Evolutionary conservation across 306 rosid genomes (phyloP), one percentile per base, ranked within the genome.

Genomic region (Pachyrhizus erosus): DNA sequence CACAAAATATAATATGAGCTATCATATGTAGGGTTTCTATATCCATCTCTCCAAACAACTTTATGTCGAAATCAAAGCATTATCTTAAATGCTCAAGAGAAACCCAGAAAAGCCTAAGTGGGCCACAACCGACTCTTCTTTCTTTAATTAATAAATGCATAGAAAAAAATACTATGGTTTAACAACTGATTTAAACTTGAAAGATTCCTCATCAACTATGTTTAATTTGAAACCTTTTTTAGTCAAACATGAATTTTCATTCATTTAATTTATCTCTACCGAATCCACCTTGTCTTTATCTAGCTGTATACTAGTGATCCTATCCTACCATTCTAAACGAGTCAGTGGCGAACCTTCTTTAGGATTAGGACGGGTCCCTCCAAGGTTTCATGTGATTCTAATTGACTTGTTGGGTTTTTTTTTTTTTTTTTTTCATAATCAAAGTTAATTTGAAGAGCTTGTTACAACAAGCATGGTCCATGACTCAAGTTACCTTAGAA

Each of bases 11-110:
- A 27, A 31, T 60, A 70, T 52, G 23, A n/a, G n/a, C n/a, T n/a
- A n/a, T n/a, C n/a, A n/a, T 17, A 4, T 74, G 13, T 45, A 5
- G 9, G 55, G 9, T 76, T 81, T 81, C 81, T 54, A 77, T 55
- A 78, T 78, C 48, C 86, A 86, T 82, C 83, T 72, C 84, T 77
- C 76, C 81, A 54, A 54, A 52, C 83, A 70, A 69, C 39, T 66
- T 79, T 80, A 31, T 68, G 90, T 91, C 85, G 8, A 77, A 68
- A 90, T 91, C 91, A 85, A 80, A 84, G 24, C 23, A 76, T 79
- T 82, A 65, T 77, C 73, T 84, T 66, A 55, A 14, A 64, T 81
- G 75, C 23, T 29, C 62, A 66, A 70, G 71, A 69, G 23, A 68
- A 26, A 60, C 40, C 73, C 55, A 76, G 60, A 80, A 46, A 48